Evolutionary conservation across 2,329 filamentous ascomycete genomes (phyloP), one percentile per base, ranked within the genome.

Genomic region (Paecilomyces formosus): DNA sequence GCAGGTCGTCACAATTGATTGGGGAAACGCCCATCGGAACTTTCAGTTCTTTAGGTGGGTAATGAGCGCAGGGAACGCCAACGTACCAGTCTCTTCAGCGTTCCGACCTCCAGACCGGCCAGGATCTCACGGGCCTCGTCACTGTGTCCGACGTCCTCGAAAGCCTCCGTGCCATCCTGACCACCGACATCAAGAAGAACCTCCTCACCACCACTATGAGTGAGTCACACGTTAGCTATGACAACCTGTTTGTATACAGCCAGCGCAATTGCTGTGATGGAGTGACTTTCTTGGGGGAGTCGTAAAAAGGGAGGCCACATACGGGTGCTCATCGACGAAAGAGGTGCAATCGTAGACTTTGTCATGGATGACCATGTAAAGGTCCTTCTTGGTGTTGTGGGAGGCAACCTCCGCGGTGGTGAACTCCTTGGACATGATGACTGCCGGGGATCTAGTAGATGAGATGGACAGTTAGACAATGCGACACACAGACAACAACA

Each of bases 111-210:
- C 64, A 96, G 81, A 70, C 85, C 85, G 31, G 88, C 86, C 59
- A 99, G 86, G 66, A 96, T 93, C 81, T 97, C 93, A 66, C 94
- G 88, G 66, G 94, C 94, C 83, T 99, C 94, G 78, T 99, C 94
- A 70, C 90, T 95, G 88, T 99, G 94, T 73, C 94, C 94, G 71
- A 99, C 94, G 78, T 99, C 94, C 82, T 99, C 94, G 75, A 99
- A 99, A 62, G 94, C 93, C 80, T 97, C 94, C 69, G 93, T 96
- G 70, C 90, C 89, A 78, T 99, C 94, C 80, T 96, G 92, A 67
- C 94, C 94, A 71, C 83, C 94, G 64, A 97, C 92, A 68, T 99
- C 94, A 67, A 99, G 88, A 63, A 99, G 82, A 68, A 99, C 94
- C 81, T 99, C 94, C 81, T 99, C 94, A 80, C 94, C 94, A 82